Evolutionary conservation across 352 stramenopile genomes (phyloP), one percentile per base, ranked within the genome.

Genomic region (Phytophthora kernoviae): DNA sequence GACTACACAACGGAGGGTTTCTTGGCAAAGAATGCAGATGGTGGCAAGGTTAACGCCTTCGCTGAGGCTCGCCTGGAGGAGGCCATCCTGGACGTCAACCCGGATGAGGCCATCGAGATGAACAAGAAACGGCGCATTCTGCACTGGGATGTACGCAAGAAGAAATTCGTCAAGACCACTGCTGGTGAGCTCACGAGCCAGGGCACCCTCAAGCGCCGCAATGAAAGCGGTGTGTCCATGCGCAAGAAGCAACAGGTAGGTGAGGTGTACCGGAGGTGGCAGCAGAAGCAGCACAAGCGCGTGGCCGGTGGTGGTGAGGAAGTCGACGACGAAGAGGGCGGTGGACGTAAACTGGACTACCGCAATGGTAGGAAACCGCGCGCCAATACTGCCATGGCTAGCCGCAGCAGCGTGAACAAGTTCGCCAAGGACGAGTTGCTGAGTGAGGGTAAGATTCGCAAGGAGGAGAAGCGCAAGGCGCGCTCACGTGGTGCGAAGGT

Each of bases 91-190:
- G 97, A 99, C 64, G 93, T 99, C 63, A 98, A 98, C 56, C 96
- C 96, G 11, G 97, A 99, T 58, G 97, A 99, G 57, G 96, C 97
- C n/a, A 85, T 97, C 26, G 92, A 98, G 58, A 89, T 99, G 75
- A 97, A 98, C 58, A 98, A 98, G 71, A 98, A 98, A 68, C 91
- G 98, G n/a, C 83, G 95, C 20, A 97, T 99, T 73, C 85, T 99
- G 70, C 91, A 98, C 74, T 99, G 97, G 98, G 98, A 99, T 76
- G 96, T 94, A 42, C 95, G 96, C 51, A 99, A 99, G 77, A 97
- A 98, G 70, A 97, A 98, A 66, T 98, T 96, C 58, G 89, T 98
- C 46, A 96, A 97, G 73, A 96, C 90, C 6, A 97, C 90, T 2
- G 79, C 96, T 26, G 88, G 90, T 32, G 95, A 98, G 62, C 75